Evolutionary conservation across 192 early-diverging fungal species (phyloP), one percentile per base, ranked within the genome.

Genomic region (Mortierella alpina): DNA sequence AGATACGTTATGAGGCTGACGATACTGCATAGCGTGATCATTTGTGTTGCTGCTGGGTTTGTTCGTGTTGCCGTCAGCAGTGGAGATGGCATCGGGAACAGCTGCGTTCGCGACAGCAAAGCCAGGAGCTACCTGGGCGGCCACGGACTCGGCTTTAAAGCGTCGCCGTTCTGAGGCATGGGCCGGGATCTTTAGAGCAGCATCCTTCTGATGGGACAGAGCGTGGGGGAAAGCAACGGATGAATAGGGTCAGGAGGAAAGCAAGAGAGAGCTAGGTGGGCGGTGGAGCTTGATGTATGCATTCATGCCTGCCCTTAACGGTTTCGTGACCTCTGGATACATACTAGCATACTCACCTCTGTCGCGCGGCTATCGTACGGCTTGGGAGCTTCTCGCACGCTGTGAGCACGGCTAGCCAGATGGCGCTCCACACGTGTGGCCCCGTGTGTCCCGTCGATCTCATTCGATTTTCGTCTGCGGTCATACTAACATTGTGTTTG

Each of bases 361-460:
- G 50, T 41, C n/a, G 40, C 13, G 31, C 31, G 31, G 31, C 31
- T 3, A 31, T 31, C 31, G 18, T 64, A 39, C 14, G 48, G 50
- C 51, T 68, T 69, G 31, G 74, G 55, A 20, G 75, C 60, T 50
- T 70, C 75, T 41, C 76, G 63, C 7, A 79, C 64, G 48, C 76
- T 79, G 17, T 66, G 68, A 20, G 76, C 59, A n/a, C 76, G 76
- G 39, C 31, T 62, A 8, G 76, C 69, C 45, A 79, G 50, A 54
- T 72, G 76, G 39, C 76, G 68, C 11, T 79, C 76, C 14, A 79
- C 64, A 31, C 76, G 76, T 31, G 76, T 72, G 47, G 65, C 64
- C 13, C 57, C 76, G 53, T 79, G 67, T 10, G 63, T 15, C 9
- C 56, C 53, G 20, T 72, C 76, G 8, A 63, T 62, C 12, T 79